These are phyloP conservation scores for Waltiozyma solani DNA, from an alignment of 1,139 yeast species.

Conservation along the genomic window DNA sequence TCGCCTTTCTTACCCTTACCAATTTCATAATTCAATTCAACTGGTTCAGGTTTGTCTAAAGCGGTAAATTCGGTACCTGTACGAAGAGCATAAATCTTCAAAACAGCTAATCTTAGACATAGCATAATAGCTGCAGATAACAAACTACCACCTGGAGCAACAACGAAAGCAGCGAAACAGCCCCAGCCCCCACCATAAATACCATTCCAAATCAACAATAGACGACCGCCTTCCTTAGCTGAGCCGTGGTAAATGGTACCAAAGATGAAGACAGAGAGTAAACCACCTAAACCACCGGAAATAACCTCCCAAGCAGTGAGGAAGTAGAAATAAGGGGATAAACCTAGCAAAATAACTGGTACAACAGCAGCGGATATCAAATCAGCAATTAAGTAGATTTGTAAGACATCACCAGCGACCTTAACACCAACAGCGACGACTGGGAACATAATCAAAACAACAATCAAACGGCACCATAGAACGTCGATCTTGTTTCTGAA, in stretches of 20 bases:
- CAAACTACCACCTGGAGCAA: slow-evolving; percentile 79
- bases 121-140: slow-evolving; percentile 45
- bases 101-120: slow-evolving; percentile 34
- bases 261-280: slow-evolving; percentile 69
- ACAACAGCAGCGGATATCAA: slow-evolving; percentile 78
- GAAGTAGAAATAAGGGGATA: slow-evolving; percentile 52
- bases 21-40: not conserved
- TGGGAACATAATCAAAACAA: slow-evolving; percentile 71
- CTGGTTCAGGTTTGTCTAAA: slow-evolving; percentile 34
- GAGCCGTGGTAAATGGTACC: slow-evolving; percentile 69
- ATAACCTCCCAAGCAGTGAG: slow-evolving; percentile 76
- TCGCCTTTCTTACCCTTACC: not conserved
- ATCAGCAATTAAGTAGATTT: slow-evolving; percentile 86
- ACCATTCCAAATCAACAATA: slow-evolving; percentile 66
- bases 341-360: slow-evolving; percentile 75
- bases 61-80: slow-evolving; percentile 44
- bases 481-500: slow-evolving; percentile 72
- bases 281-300: slow-evolving; percentile 76
- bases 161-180: slow-evolving; percentile 88
- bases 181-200: slow-evolving; percentile 87
- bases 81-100: slow-evolving; percentile 28
- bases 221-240: slow-evolving; percentile 71
- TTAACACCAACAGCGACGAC: slow-evolving; percentile 74
- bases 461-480: slow-evolving; percentile 58
- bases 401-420: slow-evolving; percentile 73